These are phyloP conservation scores for Lobulomyces angularis DNA, from an alignment of 192 early-diverging fungal species.

Conservation along the genomic window DNA sequence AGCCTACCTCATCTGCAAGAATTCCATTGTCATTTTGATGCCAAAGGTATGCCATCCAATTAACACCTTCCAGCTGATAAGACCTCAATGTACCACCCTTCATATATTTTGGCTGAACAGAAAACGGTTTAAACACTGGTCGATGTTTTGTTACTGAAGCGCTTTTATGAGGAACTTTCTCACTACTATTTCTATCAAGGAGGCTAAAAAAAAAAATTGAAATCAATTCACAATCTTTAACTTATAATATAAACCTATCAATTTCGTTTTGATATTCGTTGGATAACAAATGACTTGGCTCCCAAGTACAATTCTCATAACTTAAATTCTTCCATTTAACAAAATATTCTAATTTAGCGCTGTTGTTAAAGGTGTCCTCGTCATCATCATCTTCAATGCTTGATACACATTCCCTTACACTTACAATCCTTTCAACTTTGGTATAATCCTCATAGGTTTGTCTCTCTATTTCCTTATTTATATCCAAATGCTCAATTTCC, in stretches of 20 bases:
- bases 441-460: conserved; percentile 70
- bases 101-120: conserved; percentile 53
- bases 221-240: background rate
- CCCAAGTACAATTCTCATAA: conserved; percentile 88
- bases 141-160: conserved; percentile 41
- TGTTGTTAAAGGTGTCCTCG: too few relatives aligned
- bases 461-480: conserved; percentile 68
- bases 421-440: conserved; percentile 82
- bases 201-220: background rate
- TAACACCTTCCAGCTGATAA: conserved; percentile 88
- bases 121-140: conserved; percentile 64
- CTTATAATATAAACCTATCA: conserved; percentile 71
- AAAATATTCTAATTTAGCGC: conserved; percentile 66
- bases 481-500: conserved; percentile 80
- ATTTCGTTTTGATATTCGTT: conserved; percentile 68
- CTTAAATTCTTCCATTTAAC: conserved; percentile 83
- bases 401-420: conserved; percentile 40
- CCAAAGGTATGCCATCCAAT: conserved; percentile 97
- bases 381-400: too few relatives aligned
- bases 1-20: conserved; percentile 74
- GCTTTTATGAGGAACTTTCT: conserved; percentile 59
- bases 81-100: conserved; percentile 79
- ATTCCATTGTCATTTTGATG: conserved; percentile 92
- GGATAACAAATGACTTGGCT: conserved; percentile 55
- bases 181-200: conserved; percentile 64